Percentiles rank a stretch among this genome's conserved stretches.
These are phyloP conservation scores for Pulveroboletus sp. DNA, from an alignment of 768 basidiomycete species.

Conservation along the genomic window DNA sequence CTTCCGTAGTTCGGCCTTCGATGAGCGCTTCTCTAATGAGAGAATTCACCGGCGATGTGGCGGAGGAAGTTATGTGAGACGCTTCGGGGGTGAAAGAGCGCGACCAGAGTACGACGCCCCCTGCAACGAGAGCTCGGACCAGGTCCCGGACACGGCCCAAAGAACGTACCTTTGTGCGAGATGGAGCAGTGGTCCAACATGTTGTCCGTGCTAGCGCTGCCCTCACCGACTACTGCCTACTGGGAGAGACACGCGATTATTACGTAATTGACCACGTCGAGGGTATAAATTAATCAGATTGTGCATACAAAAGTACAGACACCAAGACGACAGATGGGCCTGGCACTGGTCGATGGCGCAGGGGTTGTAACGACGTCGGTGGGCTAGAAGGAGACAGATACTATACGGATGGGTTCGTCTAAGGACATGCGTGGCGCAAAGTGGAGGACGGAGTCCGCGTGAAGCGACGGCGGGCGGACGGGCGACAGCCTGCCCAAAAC, in stretches of 20 bases:
- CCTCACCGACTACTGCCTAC: too few species aligned
- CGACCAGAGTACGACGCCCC: conserved; percentile 92
- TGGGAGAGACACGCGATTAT: background rate
- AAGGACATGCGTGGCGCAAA: conserved; percentile 14
- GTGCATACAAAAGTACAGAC: conserved; percentile 2
- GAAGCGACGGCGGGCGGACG: background rate
- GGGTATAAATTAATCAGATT: conserved; percentile 6
- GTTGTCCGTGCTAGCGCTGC: background rate
- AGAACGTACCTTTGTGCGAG: conserved; percentile 73
- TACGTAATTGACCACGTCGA: conserved; percentile 5
- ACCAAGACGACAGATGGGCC: background rate
- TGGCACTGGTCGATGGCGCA: too few species aligned
- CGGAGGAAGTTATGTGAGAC: conserved; percentile 58
- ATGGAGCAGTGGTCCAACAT: conserved; percentile 98
- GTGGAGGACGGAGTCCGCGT: conserved; percentile 3
- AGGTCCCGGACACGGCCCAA: background rate
- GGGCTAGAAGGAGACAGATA: conserved; percentile 3
- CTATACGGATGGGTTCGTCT: too few species aligned
- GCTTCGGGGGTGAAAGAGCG: conserved; percentile 90
- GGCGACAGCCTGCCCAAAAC: conserved; percentile 4
- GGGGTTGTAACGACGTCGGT: conserved; percentile 17
- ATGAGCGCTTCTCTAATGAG: conserved; percentile 89
- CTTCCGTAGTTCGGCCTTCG: conserved; percentile 77
- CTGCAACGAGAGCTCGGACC: conserved; percentile 36
- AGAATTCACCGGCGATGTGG: conserved; percentile 80